Percentiles rank a stretch among this genome's conserved stretches.
Conservation (phyloP, 805 yeast species). For the Schizosaccharomyces octosporus region DNA sequence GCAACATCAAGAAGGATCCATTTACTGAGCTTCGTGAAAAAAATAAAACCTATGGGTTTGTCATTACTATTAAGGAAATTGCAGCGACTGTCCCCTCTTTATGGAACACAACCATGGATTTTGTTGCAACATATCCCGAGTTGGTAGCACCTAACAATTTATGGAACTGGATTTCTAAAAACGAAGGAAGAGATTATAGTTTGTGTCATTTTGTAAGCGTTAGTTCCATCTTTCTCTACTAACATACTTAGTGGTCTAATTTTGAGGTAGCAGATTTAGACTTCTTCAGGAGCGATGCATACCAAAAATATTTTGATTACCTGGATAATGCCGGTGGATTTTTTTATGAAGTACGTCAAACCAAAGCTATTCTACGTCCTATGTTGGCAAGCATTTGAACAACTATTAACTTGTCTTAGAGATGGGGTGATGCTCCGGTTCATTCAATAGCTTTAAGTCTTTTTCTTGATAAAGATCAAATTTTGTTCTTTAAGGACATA, state of each 20-base stretch:
- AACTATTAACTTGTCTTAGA: slow-evolving; percentile 15
- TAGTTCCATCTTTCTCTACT: neutral
- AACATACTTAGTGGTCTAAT: slow-evolving; percentile 30
- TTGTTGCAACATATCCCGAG: slow-evolving; percentile 22
- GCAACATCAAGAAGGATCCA: slow-evolving; percentile 29
- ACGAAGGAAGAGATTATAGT: slow-evolving; percentile 40
- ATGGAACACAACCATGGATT: slow-evolving; percentile 32
- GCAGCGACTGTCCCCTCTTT: slow-evolving; percentile 31
- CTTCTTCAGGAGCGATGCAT: slow-evolving; percentile 31
- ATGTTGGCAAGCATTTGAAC: neutral
- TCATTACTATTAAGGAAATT: slow-evolving; percentile 40
- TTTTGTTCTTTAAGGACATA: slow-evolving; percentile 36
- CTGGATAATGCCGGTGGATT: slow-evolving; percentile 42
- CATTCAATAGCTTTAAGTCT: slow-evolving; percentile 40
- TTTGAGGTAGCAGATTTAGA: slow-evolving; percentile 39
- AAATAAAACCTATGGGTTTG: slow-evolving; percentile 40
- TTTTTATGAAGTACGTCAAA: slow-evolving; percentile 26
- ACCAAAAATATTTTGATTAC: slow-evolving; percentile 27
- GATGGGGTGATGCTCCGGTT: slow-evolving; percentile 64
- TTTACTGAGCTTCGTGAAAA: slow-evolving; percentile 32
- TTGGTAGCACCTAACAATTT: slow-evolving; percentile 35
- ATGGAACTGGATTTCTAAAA: slow-evolving; percentile 47
- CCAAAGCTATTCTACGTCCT: too few species aligned
- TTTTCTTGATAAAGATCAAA: slow-evolving; percentile 24
- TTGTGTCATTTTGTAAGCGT: slow-evolving; percentile 34